phyloP scores from a whole-genome alignment of 176 grass and related monocot genomes.

The Secale cereale region DNA sequence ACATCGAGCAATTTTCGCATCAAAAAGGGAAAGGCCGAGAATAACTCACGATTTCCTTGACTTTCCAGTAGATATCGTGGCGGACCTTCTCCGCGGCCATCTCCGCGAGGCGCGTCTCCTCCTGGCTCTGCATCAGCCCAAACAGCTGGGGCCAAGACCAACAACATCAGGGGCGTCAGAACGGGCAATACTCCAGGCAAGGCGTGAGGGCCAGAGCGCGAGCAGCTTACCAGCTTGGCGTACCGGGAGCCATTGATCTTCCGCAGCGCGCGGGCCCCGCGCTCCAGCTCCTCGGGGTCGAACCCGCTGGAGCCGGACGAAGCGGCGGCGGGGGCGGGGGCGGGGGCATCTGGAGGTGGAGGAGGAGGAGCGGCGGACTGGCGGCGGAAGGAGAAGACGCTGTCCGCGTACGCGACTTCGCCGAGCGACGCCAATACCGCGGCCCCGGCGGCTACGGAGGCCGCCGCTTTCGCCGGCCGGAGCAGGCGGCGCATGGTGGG shows the following conservation, averaged over 20 bases:
- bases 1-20: constrained; percentile 10
- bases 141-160: constrained; percentile 55
- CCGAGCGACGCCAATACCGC: constrained; percentile 24
- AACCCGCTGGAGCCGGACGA: constrained; percentile 36
- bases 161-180: constrained; percentile 4
- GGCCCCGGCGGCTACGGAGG: constrained; percentile 21
- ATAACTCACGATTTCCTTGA: constrained; percentile 56
- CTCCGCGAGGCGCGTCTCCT: constrained; percentile 59
- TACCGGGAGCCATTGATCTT: constrained; percentile 71
- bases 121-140: constrained; percentile 80
- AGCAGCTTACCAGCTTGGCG: constrained; percentile 74
- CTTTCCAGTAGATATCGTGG: constrained; percentile 29
- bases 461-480: constrained; percentile 29
- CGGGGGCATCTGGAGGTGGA: neutral
- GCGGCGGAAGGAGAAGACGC: constrained; percentile 51
- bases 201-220: constrained; percentile 23
- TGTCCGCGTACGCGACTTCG: constrained; percentile 67
- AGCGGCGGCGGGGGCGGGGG: neutral
- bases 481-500: constrained; percentile 43
- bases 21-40: neutral
- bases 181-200: neutral
- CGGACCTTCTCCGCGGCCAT: constrained; percentile 54
- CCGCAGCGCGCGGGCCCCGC: constrained; percentile 54
- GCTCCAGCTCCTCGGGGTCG: constrained; percentile 69
- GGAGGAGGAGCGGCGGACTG: constrained; percentile 9